Evolutionary conservation across 176 grass and related monocot species (phyloP).

Genomic region (Neostapfia colusana): DNA sequence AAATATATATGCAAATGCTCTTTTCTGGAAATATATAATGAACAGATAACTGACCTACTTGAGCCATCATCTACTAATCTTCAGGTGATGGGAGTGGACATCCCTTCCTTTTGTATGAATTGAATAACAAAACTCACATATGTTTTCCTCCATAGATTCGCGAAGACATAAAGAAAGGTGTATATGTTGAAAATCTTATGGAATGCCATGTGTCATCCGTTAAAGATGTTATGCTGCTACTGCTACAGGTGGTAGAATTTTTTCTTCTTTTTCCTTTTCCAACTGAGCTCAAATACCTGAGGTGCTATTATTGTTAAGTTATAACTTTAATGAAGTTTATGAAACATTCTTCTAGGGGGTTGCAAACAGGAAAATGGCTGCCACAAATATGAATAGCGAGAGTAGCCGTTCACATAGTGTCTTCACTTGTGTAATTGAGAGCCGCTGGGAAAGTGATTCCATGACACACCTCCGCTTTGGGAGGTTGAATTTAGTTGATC

Average conservation of each 20-base stretch:
- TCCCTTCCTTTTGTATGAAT: constrained; percentile 11
- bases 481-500: constrained; percentile 90
- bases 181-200: constrained; percentile 86
- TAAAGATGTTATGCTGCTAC: constrained; percentile 67
- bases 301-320: neutral
- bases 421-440: constrained; percentile 92
- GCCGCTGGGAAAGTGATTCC: constrained; percentile 79
- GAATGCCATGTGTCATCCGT: constrained; percentile 77
- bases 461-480: constrained; percentile 79
- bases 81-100: constrained; percentile 48
- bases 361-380: constrained; percentile 86
- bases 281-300: constrained; percentile 8
- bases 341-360: constrained; percentile 56
- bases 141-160: constrained; percentile 61
- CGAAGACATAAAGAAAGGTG: constrained; percentile 92
- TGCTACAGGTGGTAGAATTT: constrained; percentile 66
- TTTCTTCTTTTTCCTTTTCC: neutral
- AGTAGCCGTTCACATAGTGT: constrained; percentile 95
- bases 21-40: constrained; percentile 95
- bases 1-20: constrained; percentile 88
- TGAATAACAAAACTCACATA: constrained; percentile 16
- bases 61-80: constrained; percentile 84
- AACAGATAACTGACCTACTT: constrained; percentile 94
- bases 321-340: constrained; percentile 20
- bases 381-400: constrained; percentile 94